These are phyloP conservation scores for Adansonia grandidieri DNA, from an alignment of 441 rosid genomes.

Conservation along the genomic window DNA sequence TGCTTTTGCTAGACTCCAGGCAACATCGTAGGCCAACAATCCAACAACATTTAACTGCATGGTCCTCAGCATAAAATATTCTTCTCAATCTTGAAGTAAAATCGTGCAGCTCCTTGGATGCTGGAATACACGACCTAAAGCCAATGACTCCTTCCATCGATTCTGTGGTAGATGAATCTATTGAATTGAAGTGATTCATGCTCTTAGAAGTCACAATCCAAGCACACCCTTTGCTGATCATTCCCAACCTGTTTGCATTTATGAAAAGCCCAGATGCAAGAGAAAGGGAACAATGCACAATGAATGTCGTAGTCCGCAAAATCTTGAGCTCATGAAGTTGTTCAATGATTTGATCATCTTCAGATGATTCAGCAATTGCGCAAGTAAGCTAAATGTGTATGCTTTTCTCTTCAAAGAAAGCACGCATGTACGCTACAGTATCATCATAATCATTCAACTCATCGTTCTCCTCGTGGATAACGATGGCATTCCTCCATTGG, in stretches of 20 bases:
- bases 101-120: slow-evolving; percentile 22
- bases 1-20: slow-evolving; percentile 41
- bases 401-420: slow-evolving; percentile 27
- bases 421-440: background rate
- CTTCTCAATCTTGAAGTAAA: slow-evolving; percentile 39
- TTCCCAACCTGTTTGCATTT: slow-evolving; percentile 37
- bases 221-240: slow-evolving; percentile 47
- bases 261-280: slow-evolving; percentile 35
- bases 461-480: slow-evolving; percentile 40
- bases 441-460: slow-evolving; percentile 22
- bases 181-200: slow-evolving; percentile 34
- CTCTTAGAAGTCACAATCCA: slow-evolving; percentile 47
- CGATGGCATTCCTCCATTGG: slow-evolving; percentile 38
- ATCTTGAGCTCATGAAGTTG: slow-evolving; percentile 31
- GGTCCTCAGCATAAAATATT: slow-evolving; percentile 16
- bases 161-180: slow-evolving; percentile 24
- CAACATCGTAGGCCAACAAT: slow-evolving; percentile 44
- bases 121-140: slow-evolving; percentile 33
- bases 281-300: slow-evolving; percentile 43
- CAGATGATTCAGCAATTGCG: slow-evolving; percentile 18
- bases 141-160: slow-evolving; percentile 53
- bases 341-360: slow-evolving; percentile 28
- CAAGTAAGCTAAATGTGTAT: background rate
- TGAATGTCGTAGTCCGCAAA: slow-evolving; percentile 29
- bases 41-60: slow-evolving; percentile 22